Conservation (phyloP, 148 eudicot genomes). For the Agrostemma githago region DNA sequence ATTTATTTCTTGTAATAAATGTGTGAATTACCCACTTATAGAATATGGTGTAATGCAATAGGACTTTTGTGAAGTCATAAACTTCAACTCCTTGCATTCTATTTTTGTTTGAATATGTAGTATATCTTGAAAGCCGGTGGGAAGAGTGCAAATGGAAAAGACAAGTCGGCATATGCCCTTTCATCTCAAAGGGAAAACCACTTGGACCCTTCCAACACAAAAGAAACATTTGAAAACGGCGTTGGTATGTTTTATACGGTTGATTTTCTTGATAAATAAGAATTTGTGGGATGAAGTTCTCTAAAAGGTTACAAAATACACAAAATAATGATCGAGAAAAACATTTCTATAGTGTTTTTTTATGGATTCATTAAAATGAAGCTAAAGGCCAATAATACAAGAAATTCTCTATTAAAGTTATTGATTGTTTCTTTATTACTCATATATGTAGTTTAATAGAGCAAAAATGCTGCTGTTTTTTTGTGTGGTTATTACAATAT, state of each 20-base stretch:
- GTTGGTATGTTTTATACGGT: slow-evolving; percentile 37
- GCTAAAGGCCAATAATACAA: no score
- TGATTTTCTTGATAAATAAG: not conserved
- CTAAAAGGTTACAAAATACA: not conserved
- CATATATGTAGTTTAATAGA: no score
- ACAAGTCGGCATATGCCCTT: slow-evolving; percentile 46
- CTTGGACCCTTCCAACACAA: slow-evolving; percentile 34
- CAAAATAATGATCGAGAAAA: not conserved
- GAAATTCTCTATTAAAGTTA: no score
- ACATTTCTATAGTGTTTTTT: no score
- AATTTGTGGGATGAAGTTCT: not conserved
- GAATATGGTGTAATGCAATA: not conserved
- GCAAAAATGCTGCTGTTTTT: no score
- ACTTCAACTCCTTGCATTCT: not conserved
- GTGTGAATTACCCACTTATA: not conserved
- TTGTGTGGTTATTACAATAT: no score
- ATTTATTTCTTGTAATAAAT: not conserved
- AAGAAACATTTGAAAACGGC: slow-evolving; percentile 41
- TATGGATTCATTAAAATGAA: no score
- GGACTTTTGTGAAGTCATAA: slow-evolving; percentile 1
- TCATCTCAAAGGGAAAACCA: slow-evolving; percentile 49
- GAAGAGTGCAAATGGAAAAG: slow-evolving; percentile 59
- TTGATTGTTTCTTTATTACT: no score
- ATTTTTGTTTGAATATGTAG: slow-evolving; percentile 32
- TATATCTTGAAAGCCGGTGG: slow-evolving; percentile 60